Evolutionary conservation across 176 grass and related monocot genomes (phyloP).

Genomic region (Zizania latifolia): DNA sequence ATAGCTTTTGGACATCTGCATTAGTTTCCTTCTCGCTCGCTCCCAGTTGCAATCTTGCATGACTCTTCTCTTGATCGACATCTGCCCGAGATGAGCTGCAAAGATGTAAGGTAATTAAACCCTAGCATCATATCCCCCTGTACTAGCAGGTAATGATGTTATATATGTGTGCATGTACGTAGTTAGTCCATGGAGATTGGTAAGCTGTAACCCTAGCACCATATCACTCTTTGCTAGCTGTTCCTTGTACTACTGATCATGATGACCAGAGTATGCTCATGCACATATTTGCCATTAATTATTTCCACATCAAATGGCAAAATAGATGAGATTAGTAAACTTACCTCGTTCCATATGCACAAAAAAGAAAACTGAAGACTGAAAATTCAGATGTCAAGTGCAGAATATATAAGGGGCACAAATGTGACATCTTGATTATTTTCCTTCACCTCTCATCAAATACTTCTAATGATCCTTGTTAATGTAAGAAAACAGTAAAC

Average conservation of each 20-base stretch:
- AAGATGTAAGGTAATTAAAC: not conserved
- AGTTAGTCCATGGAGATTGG: not conserved
- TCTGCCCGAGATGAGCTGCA: not conserved
- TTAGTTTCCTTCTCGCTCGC: not conserved
- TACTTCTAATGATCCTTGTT: not conserved
- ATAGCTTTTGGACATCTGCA: not conserved
- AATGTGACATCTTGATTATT: not conserved
- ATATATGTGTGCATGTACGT: not conserved
- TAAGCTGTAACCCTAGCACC: constrained; percentile 5
- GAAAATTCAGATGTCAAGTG: not conserved
- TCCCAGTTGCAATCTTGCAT: not conserved
- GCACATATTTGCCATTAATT: not conserved
- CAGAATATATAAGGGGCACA: not conserved
- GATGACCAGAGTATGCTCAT: not conserved
- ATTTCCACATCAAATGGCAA: not conserved
- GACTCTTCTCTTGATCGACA: not conserved
- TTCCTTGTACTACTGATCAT: not conserved
- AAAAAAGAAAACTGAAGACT: not conserved
- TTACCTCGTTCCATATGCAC: not conserved
- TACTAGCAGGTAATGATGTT: not conserved
- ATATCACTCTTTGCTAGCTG: not conserved
- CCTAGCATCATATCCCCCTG: not conserved
- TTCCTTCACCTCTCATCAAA: not conserved
- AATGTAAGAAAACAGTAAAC: not conserved
- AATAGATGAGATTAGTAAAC: not conserved